Evolutionary conservation across 2,329 filamentous ascomycete species (phyloP).

Genomic region (Lasiodiplodia gonubiensis): DNA sequence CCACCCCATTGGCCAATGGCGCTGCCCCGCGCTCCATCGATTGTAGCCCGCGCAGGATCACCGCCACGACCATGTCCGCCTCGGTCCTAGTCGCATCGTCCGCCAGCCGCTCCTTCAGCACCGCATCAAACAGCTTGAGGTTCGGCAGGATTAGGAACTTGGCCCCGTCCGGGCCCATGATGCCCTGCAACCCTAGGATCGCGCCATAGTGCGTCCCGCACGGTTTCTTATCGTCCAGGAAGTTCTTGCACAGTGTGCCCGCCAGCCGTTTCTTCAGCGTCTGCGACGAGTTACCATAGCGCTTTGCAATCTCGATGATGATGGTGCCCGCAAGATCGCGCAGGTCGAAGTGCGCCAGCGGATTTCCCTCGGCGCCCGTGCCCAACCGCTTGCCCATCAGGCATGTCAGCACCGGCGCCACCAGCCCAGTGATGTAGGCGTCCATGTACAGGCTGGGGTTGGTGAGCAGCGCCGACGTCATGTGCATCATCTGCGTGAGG

Average conservation of each 20-base stretch:
- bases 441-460: conserved; percentile 81
- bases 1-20: conserved; percentile 46
- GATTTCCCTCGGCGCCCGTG: conserved; percentile 53
- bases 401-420: conserved; percentile 89
- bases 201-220: conserved; percentile 88
- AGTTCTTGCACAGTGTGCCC: conserved; percentile 89
- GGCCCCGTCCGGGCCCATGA: conserved; percentile 73
- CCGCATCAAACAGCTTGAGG: conserved; percentile 66
- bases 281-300: conserved; percentile 80
- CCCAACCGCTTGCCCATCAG: conserved; percentile 84
- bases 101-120: conserved; percentile 62
- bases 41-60: conserved; percentile 62
- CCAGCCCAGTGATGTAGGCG: conserved; percentile 71
- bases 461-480: conserved; percentile 81
- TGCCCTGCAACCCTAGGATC: conserved; percentile 76
- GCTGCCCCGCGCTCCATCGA: conserved; percentile 50
- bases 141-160: conserved; percentile 70
- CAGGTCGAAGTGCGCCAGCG: conserved; percentile 70
- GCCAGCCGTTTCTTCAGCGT: conserved; percentile 87
- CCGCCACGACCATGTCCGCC: conserved; percentile 64
- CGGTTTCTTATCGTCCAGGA: conserved; percentile 84
- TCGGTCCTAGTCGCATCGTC: conserved; percentile 63
- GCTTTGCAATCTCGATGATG: conserved; percentile 76
- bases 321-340: conserved; percentile 85
- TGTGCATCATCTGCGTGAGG: conserved; percentile 88